Percentiles rank a stretch among this genome's conserved stretches.
phyloP scores from a whole-genome alignment of 139 green algal genomes.

The Gonium pectorale region DNA sequence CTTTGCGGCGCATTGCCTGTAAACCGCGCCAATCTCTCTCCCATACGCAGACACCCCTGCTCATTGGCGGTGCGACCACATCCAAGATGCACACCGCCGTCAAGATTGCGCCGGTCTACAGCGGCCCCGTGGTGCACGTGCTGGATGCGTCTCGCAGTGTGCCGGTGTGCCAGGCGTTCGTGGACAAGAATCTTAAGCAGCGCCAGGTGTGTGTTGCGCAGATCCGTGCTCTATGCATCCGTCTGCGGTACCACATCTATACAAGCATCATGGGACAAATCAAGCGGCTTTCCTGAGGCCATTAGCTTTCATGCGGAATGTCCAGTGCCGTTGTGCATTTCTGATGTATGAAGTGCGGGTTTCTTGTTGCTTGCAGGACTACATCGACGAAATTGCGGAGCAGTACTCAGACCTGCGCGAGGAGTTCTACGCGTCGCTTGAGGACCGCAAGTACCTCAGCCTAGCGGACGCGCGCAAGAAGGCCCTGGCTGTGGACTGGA shows the following conservation, averaged over 20 bases:
- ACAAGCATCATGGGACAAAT: too few relatives aligned
- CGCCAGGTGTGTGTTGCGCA: slow-evolving; percentile 42
- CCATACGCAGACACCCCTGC: slow-evolving; percentile 76
- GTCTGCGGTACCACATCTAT: too few relatives aligned
- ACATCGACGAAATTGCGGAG: slow-evolving; percentile 87
- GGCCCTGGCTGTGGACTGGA: slow-evolving; percentile 88
- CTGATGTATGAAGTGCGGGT: too few relatives aligned
- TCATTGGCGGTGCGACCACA: slow-evolving; percentile 98
- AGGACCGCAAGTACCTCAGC: slow-evolving; percentile 91
- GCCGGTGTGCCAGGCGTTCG: slow-evolving; percentile 90
- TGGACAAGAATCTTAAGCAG: slow-evolving; percentile 81
- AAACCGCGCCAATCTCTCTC: background rate
- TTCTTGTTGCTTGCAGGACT: slow-evolving; percentile 66
- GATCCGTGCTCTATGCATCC: too few relatives aligned
- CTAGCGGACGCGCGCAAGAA: slow-evolving; percentile 74
- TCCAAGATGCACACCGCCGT: slow-evolving; percentile 99
- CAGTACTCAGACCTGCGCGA: slow-evolving; percentile 95
- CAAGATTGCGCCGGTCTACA: slow-evolving; percentile 95
- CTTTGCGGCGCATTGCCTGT: too few relatives aligned
- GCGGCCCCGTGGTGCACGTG: slow-evolving; percentile 91
- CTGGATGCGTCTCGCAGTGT: slow-evolving; percentile 95
- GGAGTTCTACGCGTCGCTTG: slow-evolving; percentile 96
- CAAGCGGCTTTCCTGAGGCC: too few relatives aligned
- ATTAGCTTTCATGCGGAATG: too few relatives aligned
- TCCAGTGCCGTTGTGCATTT: too few relatives aligned